Base-by-base conservation (phyloP, 2,329 filamentous ascomycete genomes). In the Stenocarpella maydis region DNA sequence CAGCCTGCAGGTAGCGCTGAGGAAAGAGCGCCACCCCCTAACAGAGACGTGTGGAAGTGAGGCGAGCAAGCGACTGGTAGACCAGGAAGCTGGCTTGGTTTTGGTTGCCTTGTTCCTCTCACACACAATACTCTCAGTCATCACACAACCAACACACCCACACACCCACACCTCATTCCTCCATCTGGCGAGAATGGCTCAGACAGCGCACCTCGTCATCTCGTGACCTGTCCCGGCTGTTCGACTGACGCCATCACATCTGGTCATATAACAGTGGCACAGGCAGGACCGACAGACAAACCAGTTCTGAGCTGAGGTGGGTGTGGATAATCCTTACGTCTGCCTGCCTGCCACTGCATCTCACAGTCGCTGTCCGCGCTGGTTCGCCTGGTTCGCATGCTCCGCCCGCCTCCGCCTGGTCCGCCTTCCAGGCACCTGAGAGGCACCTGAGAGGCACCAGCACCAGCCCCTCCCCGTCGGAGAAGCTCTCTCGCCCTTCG, bases 41-140 rank as follows among this genome's bases (percentile, higher is more conserved):
- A 34, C 4, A 37, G 12, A 37, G 28, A 47, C 19, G 39, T 10
- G 26, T n/a, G n/a, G 68, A 68, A 71, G 24, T 50, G 50, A 65
- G 69, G 69, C 69, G 69, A 31, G 49, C 65, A 43, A 58, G 65
- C 65, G 50, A 68, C 64, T n/a, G 37, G n/a, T 6, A 45, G 54
- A 45, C 58, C 43, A 28, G 43, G 8, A 37, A 37, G 28, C 41
- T 63, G 58, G 50, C 64, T 37, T 67, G 53, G 65, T 21, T 21
- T 31, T 66, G 67, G 61, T 66, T 70, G 69, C 65, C 69, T 64
- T 24, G 15, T 26, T 43, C 14, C 31, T 24, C 47, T 34, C 31
- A 4, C 31, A 4, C 31, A 34, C 31, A 34, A 4, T 28, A 21
- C 52, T 15, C 31, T 26, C 47, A 24, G 19, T 34, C 34, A 28